Conservation (phyloP, 2,329 filamentous ascomycete genomes). For the Sporothrix brasiliensis region DNA sequence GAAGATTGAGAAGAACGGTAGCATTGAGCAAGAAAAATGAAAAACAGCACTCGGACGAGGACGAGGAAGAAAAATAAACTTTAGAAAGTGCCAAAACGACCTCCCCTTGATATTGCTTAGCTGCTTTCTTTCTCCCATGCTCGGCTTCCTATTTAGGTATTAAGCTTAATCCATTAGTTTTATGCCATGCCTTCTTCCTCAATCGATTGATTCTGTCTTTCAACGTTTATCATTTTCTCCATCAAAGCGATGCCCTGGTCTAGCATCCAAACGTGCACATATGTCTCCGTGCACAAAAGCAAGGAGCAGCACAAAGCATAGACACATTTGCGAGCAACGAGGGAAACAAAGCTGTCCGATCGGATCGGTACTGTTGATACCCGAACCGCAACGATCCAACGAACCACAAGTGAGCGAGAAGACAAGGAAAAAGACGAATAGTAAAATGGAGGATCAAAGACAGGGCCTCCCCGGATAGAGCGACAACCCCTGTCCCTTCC, state of each 20-base stretch:
- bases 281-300: background rate
- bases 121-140: background rate
- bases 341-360: background rate
- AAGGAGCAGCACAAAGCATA: background rate
- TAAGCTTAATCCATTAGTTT: background rate
- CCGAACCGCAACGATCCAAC: background rate
- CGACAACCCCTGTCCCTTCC: background rate
- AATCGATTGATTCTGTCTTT: background rate
- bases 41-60: too few relatives aligned
- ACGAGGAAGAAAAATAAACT: too few relatives aligned
- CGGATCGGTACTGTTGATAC: background rate
- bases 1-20: too few relatives aligned
- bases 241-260: constrained; percentile 3
- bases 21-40: too few relatives aligned
- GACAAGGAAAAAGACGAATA: background rate
- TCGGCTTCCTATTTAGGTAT: constrained; percentile 10
- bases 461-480: constrained; percentile 17
- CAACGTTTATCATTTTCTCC: background rate
- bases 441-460: background rate
- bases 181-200: background rate
- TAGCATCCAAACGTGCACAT: background rate
- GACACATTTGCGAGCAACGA: background rate
- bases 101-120: background rate
- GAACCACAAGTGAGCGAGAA: background rate
- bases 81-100: too few relatives aligned